Percentiles rank a stretch among this genome's conserved stretches.
phyloP scores from a whole-genome alignment of 1,284 basidiomycete genomes.

The Cerrena zonata region DNA sequence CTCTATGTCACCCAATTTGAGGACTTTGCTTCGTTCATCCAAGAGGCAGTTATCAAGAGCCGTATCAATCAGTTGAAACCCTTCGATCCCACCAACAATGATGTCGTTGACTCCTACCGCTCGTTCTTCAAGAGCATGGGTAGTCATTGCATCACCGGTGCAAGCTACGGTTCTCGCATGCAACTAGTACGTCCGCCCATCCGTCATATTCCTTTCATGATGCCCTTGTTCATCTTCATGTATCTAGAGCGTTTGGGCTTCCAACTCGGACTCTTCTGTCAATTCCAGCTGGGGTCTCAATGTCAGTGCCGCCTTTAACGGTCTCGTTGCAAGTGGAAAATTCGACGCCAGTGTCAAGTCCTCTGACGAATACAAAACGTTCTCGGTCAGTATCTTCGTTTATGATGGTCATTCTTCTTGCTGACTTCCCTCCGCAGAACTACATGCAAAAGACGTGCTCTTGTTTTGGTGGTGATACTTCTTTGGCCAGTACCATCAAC shows the following conservation, averaged over 20 bases:
- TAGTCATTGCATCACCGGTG: neutral
- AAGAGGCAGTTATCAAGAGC: neutral
- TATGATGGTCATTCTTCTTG: neutral
- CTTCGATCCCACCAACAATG: neutral
- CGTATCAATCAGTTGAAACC: neutral
- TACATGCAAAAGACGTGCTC: neutral
- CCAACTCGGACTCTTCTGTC: neutral
- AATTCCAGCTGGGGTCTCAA: neutral
- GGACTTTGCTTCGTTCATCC: neutral
- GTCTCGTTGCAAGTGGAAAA: neutral
- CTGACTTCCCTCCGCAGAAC: neutral
- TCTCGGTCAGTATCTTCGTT: neutral
- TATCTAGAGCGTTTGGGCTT: neutral
- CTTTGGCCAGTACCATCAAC: neutral
- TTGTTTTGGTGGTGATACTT: neutral
- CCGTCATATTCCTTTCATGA: neutral
- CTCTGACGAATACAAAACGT: neutral
- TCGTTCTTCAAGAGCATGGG: neutral
- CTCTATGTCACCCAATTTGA: neutral
- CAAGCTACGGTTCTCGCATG: neutral
- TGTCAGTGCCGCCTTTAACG: neutral
- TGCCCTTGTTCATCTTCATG: neutral
- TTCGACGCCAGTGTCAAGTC: neutral
- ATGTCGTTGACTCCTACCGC: neutral
- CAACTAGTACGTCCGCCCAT: neutral